phyloP scores from a whole-genome alignment of 2,329 filamentous ascomycete genomes.

The Nigrospora oryzae region DNA sequence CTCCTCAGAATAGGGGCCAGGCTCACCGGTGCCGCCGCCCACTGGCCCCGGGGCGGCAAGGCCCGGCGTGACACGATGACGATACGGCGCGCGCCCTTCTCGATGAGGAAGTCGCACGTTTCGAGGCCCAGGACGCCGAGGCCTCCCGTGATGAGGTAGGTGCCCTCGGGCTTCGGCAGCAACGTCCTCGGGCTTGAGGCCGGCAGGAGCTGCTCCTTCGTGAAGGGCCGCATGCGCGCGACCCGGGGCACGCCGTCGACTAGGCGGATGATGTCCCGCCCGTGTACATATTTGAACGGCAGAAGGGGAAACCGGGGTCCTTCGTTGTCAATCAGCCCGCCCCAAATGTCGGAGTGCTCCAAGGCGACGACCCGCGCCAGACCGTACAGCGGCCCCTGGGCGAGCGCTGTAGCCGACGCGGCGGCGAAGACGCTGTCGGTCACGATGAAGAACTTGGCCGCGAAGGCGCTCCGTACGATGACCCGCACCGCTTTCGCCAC shows the following conservation, averaged over 20 bases:
- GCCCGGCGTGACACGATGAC: constrained; percentile 27
- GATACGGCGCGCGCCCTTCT: constrained; percentile 30
- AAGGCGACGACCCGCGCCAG: constrained; percentile 26
- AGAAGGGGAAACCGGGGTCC: constrained; percentile 19
- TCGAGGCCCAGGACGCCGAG: constrained; percentile 29
- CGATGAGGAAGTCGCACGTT: constrained; percentile 24
- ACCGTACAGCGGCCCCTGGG: constrained; percentile 24
- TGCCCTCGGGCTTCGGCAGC: constrained; percentile 22
- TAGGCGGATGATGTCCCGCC: constrained; percentile 26
- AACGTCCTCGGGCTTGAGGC: constrained; percentile 1
- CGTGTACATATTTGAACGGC: constrained; percentile 26
- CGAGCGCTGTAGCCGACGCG: constrained; percentile 18
- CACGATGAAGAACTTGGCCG: constrained; percentile 14
- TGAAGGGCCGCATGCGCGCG: constrained; percentile 7
- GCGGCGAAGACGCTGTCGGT: constrained; percentile 16
- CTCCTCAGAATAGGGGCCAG: constrained; percentile 10
- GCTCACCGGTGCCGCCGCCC: constrained; percentile 9
- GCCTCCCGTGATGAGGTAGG: constrained; percentile 31
- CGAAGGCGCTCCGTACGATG: background rate
- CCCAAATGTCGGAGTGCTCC: constrained; percentile 27
- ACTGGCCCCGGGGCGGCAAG: constrained; percentile 23
- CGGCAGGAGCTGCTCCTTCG: background rate
- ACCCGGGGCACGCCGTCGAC: constrained; percentile 25
- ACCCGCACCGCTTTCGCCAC: constrained; percentile 3
- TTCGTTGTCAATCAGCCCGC: constrained; percentile 24